Percentiles rank a stretch among this genome's conserved stretches.
These are phyloP conservation scores for Phlebiopsis gigantea DNA, from an alignment of 768 basidiomycete species.

Conservation along the genomic window DNA sequence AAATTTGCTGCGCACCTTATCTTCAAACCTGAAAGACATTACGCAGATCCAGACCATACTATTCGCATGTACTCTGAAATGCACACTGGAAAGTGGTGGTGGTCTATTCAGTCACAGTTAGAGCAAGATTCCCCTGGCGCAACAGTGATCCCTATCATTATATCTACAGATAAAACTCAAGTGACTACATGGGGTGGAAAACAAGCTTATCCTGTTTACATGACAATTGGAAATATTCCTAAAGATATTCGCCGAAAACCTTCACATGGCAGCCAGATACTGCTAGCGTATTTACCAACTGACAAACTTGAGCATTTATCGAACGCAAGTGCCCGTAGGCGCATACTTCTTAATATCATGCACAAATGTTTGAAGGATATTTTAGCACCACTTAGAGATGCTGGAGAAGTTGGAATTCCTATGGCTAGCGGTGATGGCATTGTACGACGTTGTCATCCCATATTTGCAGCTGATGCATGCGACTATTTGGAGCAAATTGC, in stretches of 20 bases:
- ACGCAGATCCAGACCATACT: neutral
- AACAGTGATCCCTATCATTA: constrained; percentile 20
- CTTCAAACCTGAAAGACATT: neutral
- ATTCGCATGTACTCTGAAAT: neutral
- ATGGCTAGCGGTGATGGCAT: constrained; percentile 20
- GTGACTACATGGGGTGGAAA: constrained; percentile 19
- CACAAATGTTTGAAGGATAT: constrained; percentile 19
- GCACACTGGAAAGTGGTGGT: constrained; percentile 46
- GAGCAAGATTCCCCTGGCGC: constrained; percentile 18
- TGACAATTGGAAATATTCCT: constrained; percentile 25
- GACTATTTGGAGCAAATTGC: constrained; percentile 25
- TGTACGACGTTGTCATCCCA: constrained; percentile 18
- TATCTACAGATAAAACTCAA: constrained; percentile 22
- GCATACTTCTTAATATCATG: constrained; percentile 19
- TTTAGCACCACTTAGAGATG: constrained; percentile 9
- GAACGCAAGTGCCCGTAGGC: constrained; percentile 16
- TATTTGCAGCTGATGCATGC: constrained; percentile 16
- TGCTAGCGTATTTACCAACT: constrained; percentile 24
- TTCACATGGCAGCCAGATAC: constrained; percentile 19
- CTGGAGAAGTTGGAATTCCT: constrained; percentile 11
- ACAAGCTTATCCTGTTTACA: constrained; percentile 22
- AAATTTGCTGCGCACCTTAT: neutral
- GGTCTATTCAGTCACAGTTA: constrained; percentile 31
- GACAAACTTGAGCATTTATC: constrained; percentile 15
- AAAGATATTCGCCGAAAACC: constrained; percentile 22